Conservation (phyloP, 768 basidiomycete genomes). For the Lentinus brumalis region DNA sequence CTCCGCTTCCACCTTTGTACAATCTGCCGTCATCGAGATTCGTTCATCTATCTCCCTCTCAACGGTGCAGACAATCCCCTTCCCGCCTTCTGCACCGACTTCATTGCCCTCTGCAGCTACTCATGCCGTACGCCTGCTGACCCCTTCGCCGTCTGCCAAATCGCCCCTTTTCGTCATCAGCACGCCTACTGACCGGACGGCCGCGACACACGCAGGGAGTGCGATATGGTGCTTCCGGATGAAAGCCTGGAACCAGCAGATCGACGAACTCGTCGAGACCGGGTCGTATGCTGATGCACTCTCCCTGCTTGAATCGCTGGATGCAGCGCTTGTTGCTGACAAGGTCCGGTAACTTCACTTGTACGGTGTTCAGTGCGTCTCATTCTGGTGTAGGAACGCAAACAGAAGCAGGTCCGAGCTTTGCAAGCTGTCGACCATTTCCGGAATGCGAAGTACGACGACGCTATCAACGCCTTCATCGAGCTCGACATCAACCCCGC, state of each 20-base stretch:
- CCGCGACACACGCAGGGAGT: conserved; percentile 69
- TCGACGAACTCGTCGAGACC: conserved; percentile 76
- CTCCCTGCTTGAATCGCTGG: conserved; percentile 72
- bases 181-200: conserved; percentile 72
- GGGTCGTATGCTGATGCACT: conserved; percentile 79
- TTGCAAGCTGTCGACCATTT: conserved; percentile 83
- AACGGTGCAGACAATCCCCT: conserved; percentile 61
- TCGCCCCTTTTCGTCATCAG: conserved; percentile 64
- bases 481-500: conserved; percentile 91
- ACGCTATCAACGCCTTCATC: conserved; percentile 85
- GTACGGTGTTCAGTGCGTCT: neutral
- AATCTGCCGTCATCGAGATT: conserved; percentile 67
- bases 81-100: conserved; percentile 51
- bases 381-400: conserved; percentile 45
- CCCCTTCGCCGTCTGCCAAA: conserved; percentile 52
- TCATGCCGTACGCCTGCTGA: conserved; percentile 63
- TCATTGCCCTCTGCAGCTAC: conserved; percentile 17
- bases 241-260: conserved; percentile 75
- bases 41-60: conserved; percentile 68
- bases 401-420: conserved; percentile 61
- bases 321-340: conserved; percentile 58
- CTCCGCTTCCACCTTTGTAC: conserved; percentile 43
- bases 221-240: conserved; percentile 76
- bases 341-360: conserved; percentile 45
- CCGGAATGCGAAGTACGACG: conserved; percentile 63